Evolutionary conservation across 1,284 basidiomycete species (phyloP).

Genomic region (Malassezia equina): DNA sequence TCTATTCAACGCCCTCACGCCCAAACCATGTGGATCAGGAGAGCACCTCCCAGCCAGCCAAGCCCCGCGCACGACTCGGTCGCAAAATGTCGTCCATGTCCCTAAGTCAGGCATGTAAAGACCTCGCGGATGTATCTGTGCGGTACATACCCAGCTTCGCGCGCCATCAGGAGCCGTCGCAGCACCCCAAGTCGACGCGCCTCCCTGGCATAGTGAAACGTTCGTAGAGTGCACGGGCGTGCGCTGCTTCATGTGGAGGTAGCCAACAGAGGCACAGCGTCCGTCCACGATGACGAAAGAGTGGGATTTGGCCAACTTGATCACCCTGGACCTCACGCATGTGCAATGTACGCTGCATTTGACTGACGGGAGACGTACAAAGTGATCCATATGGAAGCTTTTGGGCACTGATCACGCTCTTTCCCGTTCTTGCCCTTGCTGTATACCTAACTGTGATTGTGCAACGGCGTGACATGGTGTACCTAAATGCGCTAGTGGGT

Average conservation of each 20-base stretch:
- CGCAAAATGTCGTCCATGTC: background rate
- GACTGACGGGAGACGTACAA: background rate
- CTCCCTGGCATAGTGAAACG: background rate
- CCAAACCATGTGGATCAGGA: background rate
- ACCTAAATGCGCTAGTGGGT: constrained; percentile 71
- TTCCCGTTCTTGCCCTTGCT: constrained; percentile 40
- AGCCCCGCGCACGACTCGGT: background rate
- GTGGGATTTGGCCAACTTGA: background rate
- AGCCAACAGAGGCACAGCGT: background rate
- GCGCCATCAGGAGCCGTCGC: background rate
- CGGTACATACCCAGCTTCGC: background rate
- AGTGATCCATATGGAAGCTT: constrained; percentile 29
- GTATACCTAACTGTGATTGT: constrained; percentile 67
- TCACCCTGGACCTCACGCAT: constrained; percentile 36
- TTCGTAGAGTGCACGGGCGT: background rate
- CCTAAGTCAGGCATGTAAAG: background rate
- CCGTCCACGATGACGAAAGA: background rate
- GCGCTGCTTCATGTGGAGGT: background rate
- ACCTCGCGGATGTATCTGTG: background rate
- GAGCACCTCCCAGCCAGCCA: background rate
- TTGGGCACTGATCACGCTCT: constrained; percentile 37
- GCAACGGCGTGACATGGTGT: constrained; percentile 64
- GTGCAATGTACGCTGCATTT: constrained; percentile 29
- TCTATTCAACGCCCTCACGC: background rate
- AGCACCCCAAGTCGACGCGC: background rate